phyloP scores from a whole-genome alignment of 2,329 filamentous ascomycete genomes.

The Amauroascus niger region DNA sequence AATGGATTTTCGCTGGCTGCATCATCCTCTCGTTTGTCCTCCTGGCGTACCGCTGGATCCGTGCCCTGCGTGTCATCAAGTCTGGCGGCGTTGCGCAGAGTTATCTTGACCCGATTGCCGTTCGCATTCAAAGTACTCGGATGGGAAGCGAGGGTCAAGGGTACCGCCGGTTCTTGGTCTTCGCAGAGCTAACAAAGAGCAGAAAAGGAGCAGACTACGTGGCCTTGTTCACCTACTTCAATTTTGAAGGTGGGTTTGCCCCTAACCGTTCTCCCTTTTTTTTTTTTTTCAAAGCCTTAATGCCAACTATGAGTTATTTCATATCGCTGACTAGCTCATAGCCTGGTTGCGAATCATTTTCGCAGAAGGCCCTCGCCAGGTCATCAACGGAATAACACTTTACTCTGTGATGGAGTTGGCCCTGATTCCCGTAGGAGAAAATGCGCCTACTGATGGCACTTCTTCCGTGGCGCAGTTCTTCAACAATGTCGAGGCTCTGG shows the following conservation, averaged over 20 bases:
- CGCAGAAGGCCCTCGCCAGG: constrained; percentile 85
- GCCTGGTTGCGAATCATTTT: constrained; percentile 82
- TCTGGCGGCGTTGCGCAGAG: constrained; percentile 81
- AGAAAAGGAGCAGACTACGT: constrained; percentile 86
- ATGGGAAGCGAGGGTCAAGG: constrained; percentile 59
- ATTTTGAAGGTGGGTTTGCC: constrained; percentile 53
- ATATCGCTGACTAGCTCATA: constrained; percentile 27
- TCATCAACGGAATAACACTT: constrained; percentile 79
- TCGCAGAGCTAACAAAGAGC: constrained; percentile 80
- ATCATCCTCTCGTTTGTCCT: constrained; percentile 87
- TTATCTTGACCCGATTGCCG: constrained; percentile 81
- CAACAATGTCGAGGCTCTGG: constrained; percentile 64
- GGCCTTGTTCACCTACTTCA: constrained; percentile 84
- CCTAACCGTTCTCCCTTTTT: no score
- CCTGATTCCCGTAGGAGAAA: constrained; percentile 52
- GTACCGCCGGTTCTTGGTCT: constrained; percentile 85
- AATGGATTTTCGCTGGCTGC: constrained; percentile 90
- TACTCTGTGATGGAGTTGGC: constrained; percentile 72
- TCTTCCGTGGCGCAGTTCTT: constrained; percentile 67
- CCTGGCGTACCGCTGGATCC: constrained; percentile 66
- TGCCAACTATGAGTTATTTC: no score
- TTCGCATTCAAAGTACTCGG: constrained; percentile 73
- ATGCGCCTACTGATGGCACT: constrained; percentile 48
- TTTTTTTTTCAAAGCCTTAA: no score
- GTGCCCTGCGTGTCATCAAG: constrained; percentile 69